These are phyloP conservation scores for Firmiana major DNA, from an alignment of 345 rosid genomes.

Conservation along the genomic window DNA sequence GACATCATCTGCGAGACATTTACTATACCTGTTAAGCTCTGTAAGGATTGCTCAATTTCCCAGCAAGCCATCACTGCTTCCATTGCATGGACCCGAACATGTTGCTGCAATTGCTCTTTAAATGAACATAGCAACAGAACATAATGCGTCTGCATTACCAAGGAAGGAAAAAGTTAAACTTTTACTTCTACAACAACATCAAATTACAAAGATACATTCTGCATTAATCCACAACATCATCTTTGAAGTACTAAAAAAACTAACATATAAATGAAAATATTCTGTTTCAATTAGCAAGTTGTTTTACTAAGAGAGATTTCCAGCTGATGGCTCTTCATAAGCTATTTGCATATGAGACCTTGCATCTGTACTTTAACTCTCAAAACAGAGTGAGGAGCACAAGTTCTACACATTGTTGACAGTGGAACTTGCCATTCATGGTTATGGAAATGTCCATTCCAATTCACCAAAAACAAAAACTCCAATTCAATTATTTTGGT, in stretches of 20 bases:
- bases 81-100: conserved; percentile 98
- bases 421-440: not conserved
- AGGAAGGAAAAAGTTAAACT: conserved; percentile 14
- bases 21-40: conserved; percentile 77
- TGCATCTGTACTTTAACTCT: not conserved
- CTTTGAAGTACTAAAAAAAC: too few relatives aligned
- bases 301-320: not conserved
- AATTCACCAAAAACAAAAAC: not conserved
- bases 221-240: too few relatives aligned
- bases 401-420: not conserved
- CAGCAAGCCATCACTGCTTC: conserved; percentile 99
- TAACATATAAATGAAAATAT: too few relatives aligned
- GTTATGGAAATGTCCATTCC: not conserved
- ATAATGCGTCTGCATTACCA: conserved; percentile 67
- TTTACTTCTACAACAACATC: not conserved
- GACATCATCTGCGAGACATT: not conserved
- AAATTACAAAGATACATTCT: not conserved
- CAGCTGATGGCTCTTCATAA: not conserved
- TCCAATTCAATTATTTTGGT: not conserved
- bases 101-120: conserved; percentile 97
- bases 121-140: conserved; percentile 88
- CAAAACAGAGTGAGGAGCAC: not conserved
- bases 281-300: not conserved
- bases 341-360: not conserved
- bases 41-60: conserved; percentile 97